phyloP scores from a whole-genome alignment of 1,284 basidiomycete genomes.

The Ceratobasidium sp. region DNA sequence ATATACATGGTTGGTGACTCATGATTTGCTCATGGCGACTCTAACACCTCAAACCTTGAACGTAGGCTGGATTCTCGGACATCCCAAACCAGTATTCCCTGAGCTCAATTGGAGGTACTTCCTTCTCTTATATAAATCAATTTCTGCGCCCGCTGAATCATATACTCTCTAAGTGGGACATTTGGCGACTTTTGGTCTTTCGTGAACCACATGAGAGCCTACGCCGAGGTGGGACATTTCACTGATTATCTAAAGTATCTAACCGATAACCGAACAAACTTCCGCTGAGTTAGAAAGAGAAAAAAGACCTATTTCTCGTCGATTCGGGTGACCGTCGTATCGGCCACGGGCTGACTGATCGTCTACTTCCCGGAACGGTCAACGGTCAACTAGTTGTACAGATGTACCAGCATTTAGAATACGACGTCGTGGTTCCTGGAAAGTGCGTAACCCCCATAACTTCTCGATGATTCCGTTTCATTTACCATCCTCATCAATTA shows the following conservation, averaged over 20 bases:
- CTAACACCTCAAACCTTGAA: not conserved
- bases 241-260: too few species aligned
- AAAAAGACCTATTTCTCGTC: constrained; percentile 4
- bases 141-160: not conserved
- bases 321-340: constrained; percentile 28
- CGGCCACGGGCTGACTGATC: constrained; percentile 28
- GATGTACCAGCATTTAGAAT: constrained; percentile 8
- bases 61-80: constrained; percentile 26
- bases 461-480: not conserved
- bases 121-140: too few species aligned
- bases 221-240: not conserved
- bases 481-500: not conserved
- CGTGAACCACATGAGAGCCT: constrained; percentile 6
- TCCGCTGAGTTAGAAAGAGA: not conserved
- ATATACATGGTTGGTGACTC: constrained; percentile 19
- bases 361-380: not conserved
- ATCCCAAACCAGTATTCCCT: constrained; percentile 2
- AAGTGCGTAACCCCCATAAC: not conserved
- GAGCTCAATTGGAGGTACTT: constrained; percentile 19
- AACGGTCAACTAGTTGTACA: constrained; percentile 12
- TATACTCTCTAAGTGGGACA: not conserved
- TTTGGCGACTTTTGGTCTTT: constrained; percentile 35
- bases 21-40: not conserved
- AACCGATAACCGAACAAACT: too few species aligned
- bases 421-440: constrained; percentile 18